Percentiles rank a stretch among this genome's conserved stretches.
These are phyloP conservation scores for Neurospora sublineolata DNA, from an alignment of 495 filamentous ascomycete genomes.

Conservation along the genomic window DNA sequence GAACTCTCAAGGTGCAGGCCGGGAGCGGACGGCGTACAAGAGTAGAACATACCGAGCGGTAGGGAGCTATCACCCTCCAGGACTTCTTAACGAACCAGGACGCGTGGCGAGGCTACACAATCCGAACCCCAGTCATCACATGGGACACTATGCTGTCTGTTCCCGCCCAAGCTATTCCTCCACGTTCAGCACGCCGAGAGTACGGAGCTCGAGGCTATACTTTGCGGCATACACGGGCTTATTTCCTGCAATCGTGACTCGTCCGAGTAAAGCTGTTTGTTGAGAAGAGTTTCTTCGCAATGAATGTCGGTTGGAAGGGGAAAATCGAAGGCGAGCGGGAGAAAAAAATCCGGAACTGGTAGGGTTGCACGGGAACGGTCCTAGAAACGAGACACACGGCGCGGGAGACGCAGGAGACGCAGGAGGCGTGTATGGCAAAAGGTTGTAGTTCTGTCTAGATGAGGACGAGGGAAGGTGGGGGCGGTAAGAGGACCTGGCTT, in stretches of 20 bases:
- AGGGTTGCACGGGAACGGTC: slow-evolving; percentile 18
- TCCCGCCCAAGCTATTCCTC: slow-evolving; percentile 29
- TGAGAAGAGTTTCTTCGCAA: slow-evolving; percentile 2
- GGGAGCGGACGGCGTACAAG: slow-evolving; percentile 7
- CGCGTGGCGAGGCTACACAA: slow-evolving; percentile 34
- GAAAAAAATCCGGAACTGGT: slow-evolving; percentile 17
- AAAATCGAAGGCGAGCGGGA: slow-evolving; percentile 14
- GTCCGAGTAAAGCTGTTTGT: neutral
- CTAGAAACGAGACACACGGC: slow-evolving; percentile 20
- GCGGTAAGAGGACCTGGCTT: slow-evolving; percentile 16
- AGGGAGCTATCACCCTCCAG: slow-evolving; percentile 14
- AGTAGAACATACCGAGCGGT: slow-evolving; percentile 21
- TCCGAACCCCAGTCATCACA: slow-evolving; percentile 38
- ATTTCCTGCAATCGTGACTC: slow-evolving; percentile 8
- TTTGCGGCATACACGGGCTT: slow-evolving; percentile 12
- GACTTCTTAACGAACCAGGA: slow-evolving; percentile 26
- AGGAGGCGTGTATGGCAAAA: slow-evolving; percentile 10
- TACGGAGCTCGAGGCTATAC: slow-evolving; percentile 14
- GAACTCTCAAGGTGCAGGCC: neutral
- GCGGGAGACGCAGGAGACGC: slow-evolving; percentile 29
- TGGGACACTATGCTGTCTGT: slow-evolving; percentile 34
- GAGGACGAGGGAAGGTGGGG: slow-evolving; percentile 12
- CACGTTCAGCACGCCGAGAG: slow-evolving; percentile 25
- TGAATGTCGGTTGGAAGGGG: neutral
- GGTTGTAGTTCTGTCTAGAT: slow-evolving; percentile 6